These are phyloP conservation scores for Nannizzia gypsea DNA, from an alignment of 2,329 filamentous ascomycete species.

Conservation along the genomic window DNA sequence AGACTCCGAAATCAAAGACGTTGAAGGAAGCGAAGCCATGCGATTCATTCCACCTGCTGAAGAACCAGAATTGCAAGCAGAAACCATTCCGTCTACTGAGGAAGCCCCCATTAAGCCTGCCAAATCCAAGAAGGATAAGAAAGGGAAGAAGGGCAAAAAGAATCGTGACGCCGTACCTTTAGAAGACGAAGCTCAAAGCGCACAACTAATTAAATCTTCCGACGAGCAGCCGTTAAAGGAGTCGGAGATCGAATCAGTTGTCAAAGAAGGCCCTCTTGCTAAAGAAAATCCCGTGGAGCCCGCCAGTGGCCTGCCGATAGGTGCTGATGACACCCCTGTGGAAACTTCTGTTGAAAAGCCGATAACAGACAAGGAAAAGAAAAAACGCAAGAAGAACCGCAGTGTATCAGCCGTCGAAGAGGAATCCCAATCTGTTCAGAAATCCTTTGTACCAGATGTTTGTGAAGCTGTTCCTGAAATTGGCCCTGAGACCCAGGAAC, in stretches of 20 bases:
- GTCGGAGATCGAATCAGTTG: background rate
- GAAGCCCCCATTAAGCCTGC: background rate
- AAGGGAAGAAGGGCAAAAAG: slow-evolving; percentile 7
- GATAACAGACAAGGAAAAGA: background rate
- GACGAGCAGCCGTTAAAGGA: background rate
- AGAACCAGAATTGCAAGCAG: background rate
- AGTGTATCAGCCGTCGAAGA: background rate
- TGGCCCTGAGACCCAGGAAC: background rate
- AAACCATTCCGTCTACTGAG: background rate
- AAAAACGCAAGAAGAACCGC: background rate
- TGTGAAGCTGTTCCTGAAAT: background rate
- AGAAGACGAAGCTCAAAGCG: background rate
- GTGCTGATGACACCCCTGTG: background rate
- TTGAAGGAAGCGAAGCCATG: background rate
- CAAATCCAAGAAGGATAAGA: slow-evolving; percentile 4
- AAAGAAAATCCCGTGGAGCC: background rate
- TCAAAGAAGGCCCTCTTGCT: background rate
- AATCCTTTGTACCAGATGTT: background rate
- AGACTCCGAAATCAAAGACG: background rate
- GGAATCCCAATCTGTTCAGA: background rate
- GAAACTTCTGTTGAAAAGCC: background rate
- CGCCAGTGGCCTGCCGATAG: background rate
- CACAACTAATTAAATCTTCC: background rate
- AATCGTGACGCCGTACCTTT: background rate
- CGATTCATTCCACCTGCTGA: background rate